Evolutionary conservation across 2,329 filamentous ascomycete genomes (phyloP).

Genomic region (Macrophomina pseudophaseolina): DNA sequence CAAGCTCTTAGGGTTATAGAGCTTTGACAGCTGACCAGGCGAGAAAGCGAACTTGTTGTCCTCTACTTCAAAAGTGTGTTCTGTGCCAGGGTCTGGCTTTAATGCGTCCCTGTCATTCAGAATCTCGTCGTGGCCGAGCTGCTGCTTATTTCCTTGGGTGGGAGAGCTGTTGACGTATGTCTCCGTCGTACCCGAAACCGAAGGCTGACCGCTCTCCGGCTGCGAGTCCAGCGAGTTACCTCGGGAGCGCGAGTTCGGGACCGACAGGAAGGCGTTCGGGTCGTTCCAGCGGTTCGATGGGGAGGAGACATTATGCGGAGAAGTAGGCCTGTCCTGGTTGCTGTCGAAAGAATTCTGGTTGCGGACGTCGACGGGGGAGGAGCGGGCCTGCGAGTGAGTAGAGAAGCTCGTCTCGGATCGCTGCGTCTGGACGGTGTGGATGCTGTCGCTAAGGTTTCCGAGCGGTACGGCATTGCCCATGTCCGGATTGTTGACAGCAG

Average conservation of each 20-base stretch:
- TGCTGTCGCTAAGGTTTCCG: slow-evolving; percentile 36
- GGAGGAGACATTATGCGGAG: slow-evolving; percentile 71
- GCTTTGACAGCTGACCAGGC: slow-evolving; percentile 59
- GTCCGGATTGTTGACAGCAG: slow-evolving; percentile 48
- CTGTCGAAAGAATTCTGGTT: slow-evolving; percentile 67
- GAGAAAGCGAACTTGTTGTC: slow-evolving; percentile 61
- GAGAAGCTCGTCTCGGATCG: slow-evolving; percentile 27
- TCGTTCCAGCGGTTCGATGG: slow-evolving; percentile 59
- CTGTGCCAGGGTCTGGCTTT: slow-evolving; percentile 37
- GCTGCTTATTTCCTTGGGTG: slow-evolving; percentile 41
- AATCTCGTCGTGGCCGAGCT: slow-evolving; percentile 54
- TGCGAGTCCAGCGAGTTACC: slow-evolving; percentile 71
- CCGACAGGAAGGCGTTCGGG: slow-evolving; percentile 64
- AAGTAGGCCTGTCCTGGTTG: slow-evolving; percentile 67
- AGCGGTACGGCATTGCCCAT: slow-evolving; percentile 42
- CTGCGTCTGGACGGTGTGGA: slow-evolving; percentile 32
- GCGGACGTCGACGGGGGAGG: slow-evolving; percentile 41
- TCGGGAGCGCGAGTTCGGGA: slow-evolving; percentile 66
- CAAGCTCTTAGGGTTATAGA: slow-evolving; percentile 58
- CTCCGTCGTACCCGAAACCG: slow-evolving; percentile 64
- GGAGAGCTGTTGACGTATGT: slow-evolving; percentile 59
- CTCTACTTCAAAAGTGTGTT: slow-evolving; percentile 35
- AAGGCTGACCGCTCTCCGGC: slow-evolving; percentile 58
- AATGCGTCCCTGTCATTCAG: slow-evolving; percentile 58
- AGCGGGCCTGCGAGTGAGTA: slow-evolving; percentile 39